phyloP scores from a whole-genome alignment of 2,329 filamentous ascomycete genomes.

The Fusarium hostae region DNA sequence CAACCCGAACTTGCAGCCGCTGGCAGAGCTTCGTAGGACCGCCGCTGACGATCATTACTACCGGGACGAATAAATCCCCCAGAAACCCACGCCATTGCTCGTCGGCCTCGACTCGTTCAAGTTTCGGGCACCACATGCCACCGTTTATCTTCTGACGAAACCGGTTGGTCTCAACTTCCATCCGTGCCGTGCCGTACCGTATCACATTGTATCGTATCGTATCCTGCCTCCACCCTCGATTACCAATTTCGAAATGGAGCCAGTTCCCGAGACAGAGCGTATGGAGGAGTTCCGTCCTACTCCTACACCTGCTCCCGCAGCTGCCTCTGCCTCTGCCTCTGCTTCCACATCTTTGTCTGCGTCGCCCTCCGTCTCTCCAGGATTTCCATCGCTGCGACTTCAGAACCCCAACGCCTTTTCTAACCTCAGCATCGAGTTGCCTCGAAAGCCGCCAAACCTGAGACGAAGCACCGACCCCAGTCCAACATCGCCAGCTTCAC shows the following conservation, averaged over 20 bases:
- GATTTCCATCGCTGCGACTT: constrained; percentile 64
- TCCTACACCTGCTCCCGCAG: constrained; percentile 67
- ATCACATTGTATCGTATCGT: constrained; percentile 20
- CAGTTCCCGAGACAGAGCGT: constrained; percentile 74
- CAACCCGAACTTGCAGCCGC: constrained; percentile 14
- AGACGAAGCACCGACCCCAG: constrained; percentile 70
- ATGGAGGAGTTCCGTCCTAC: constrained; percentile 73
- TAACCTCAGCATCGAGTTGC: constrained; percentile 56
- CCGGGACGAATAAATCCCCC: constrained; percentile 13
- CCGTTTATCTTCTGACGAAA: constrained; percentile 37
- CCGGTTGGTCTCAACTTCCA: constrained; percentile 39
- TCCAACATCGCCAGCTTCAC: constrained; percentile 63
- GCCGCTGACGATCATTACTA: constrained; percentile 26
- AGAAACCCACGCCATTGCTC: constrained; percentile 12
- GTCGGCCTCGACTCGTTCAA: constrained; percentile 25
- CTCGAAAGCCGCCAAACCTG: constrained; percentile 62
- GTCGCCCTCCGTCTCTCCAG: constrained; percentile 53
- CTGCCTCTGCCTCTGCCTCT: constrained; percentile 11
- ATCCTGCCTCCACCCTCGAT: constrained; percentile 25
- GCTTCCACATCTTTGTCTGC: constrained; percentile 56
- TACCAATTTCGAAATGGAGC: constrained; percentile 64
- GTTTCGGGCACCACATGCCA: constrained; percentile 40
- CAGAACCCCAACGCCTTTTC: constrained; percentile 54
- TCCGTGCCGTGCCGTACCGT: constrained; percentile 25
- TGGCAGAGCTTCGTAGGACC: constrained; percentile 21